Evolutionary conservation across 768 basidiomycete genomes (phyloP), one percentile per base, ranked within the genome.

Genomic region (Chlorophyllum brunneum): DNA sequence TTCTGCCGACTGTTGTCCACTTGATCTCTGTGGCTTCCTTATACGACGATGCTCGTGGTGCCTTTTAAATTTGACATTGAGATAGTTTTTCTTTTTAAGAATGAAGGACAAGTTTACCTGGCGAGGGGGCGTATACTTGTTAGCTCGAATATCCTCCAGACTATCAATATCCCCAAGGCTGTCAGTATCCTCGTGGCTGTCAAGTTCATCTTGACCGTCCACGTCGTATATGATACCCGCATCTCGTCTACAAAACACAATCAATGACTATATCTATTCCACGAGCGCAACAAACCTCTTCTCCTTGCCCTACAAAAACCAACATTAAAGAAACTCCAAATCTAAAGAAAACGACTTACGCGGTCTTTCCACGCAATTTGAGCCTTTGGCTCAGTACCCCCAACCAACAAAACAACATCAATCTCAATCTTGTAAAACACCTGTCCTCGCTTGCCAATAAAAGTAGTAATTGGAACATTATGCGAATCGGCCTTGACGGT

Each of bases 321-420:
- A 13, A 15, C 36, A 37, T 5, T 37, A 37, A 16, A 5, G 13
- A 4, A 5, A 4, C 18, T 15, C 13, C 4, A 15, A 37, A 15
- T 16, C 5, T 11, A 37, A 26, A 5, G 5, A 24, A 11, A n/a
- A 27, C 10, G 23, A 44, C 76, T 23, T 54, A 79, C 79, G 46
- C 71, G 67, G 29, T 79, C 76, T 45, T 61, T 58, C 78, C 79
- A 81, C 20, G 67, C 63, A 47, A 81, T 67, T 34, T 78, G 73
- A 0, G 77, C 79, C 50, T 66, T 71, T 50, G 79, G 57, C 55
- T 81, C 80, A 0, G 78, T 79, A 34, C 76, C 55, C 1, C 80
- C 80, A 49, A 81, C 76, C 2, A 71, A 59, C n/a, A 81, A 58
- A 10, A 80, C 57, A 1, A 80, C 59, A 8, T 72, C 67, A 42